These are phyloP conservation scores for Ensete glaucum DNA, from an alignment of 176 grass and related monocot genomes.

Conservation along the genomic window DNA sequence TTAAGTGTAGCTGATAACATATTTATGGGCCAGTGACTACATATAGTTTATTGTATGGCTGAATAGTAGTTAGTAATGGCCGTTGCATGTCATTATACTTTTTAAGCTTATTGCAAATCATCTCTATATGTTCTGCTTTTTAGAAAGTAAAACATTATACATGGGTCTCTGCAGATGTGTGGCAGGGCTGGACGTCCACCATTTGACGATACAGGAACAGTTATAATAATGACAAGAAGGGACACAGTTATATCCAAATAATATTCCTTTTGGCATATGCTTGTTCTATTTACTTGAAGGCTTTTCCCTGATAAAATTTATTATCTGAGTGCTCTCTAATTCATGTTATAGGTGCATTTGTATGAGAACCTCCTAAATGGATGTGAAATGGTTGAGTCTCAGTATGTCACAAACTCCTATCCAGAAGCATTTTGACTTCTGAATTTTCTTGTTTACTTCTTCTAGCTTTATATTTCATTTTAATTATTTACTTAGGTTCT, in stretches of 20 bases:
- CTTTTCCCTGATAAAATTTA: slow-evolving; percentile 7
- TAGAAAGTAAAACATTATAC: slow-evolving; percentile 19
- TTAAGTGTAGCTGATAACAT: no score
- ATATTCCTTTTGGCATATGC: neutral
- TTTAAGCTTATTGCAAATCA: neutral
- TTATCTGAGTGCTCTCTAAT: neutral
- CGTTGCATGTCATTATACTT: neutral
- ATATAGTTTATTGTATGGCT: no score
- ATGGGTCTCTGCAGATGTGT: slow-evolving; percentile 59
- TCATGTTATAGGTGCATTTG: slow-evolving; percentile 67
- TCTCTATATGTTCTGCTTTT: slow-evolving; percentile 4
- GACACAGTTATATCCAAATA: slow-evolving; percentile 53
- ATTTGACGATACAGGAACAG: slow-evolving; percentile 94
- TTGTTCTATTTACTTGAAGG: neutral
- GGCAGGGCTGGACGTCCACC: slow-evolving; percentile 90
- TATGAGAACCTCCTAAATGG: slow-evolving; percentile 91
- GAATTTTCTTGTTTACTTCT: neutral
- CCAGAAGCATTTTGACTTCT: neutral
- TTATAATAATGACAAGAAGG: slow-evolving; percentile 98
- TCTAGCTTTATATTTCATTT: neutral
- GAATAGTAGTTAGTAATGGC: no score
- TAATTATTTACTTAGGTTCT: neutral
- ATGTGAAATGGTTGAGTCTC: slow-evolving; percentile 98
- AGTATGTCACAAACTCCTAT: slow-evolving; percentile 45
- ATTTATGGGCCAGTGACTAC: no score